These are phyloP conservation scores for Endogone sp. DNA, from an alignment of 192 early-diverging fungal genomes.

Conservation along the genomic window DNA sequence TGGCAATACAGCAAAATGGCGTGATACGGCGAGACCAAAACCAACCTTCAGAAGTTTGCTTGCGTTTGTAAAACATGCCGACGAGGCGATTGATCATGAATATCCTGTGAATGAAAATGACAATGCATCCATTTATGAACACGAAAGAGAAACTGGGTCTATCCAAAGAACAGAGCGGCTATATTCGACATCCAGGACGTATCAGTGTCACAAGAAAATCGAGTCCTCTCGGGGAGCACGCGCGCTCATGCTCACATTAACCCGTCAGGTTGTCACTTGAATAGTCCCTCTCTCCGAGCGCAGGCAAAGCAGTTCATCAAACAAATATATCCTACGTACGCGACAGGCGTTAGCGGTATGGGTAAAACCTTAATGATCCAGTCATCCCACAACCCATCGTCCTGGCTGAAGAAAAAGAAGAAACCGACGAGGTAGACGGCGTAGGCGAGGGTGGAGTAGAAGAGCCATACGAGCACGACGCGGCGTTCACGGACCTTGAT, in stretches of 20 bases:
- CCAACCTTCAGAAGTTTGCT: conserved; percentile 44
- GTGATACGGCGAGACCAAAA: not conserved
- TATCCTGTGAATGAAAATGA: not conserved
- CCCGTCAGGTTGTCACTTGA: conserved; percentile 20
- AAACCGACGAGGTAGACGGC: conserved; percentile 41
- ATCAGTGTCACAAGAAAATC: not conserved
- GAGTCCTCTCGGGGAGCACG: not conserved
- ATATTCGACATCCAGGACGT: not conserved
- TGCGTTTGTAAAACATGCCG: conserved; percentile 43
- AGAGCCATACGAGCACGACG: conserved; percentile 49
- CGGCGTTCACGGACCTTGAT: conserved; percentile 59
- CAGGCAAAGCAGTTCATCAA: conserved; percentile 33
- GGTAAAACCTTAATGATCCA: conserved; percentile 20
- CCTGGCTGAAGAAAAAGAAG: conserved; percentile 34
- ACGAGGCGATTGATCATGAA: conserved; percentile 27
- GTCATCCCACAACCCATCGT: conserved; percentile 27
- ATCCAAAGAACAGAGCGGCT: too few species aligned
- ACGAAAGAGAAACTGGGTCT: too few species aligned
- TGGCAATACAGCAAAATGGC: not conserved
- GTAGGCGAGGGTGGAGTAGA: conserved; percentile 56
- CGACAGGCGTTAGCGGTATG: conserved; percentile 18
- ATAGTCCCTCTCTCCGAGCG: conserved; percentile 25
- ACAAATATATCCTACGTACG: conserved; percentile 39
- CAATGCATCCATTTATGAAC: too few species aligned
- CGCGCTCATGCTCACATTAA: conserved; percentile 7